Conservation (phyloP, 306 rosid species). For the Ochetophila trinervis region DNA sequence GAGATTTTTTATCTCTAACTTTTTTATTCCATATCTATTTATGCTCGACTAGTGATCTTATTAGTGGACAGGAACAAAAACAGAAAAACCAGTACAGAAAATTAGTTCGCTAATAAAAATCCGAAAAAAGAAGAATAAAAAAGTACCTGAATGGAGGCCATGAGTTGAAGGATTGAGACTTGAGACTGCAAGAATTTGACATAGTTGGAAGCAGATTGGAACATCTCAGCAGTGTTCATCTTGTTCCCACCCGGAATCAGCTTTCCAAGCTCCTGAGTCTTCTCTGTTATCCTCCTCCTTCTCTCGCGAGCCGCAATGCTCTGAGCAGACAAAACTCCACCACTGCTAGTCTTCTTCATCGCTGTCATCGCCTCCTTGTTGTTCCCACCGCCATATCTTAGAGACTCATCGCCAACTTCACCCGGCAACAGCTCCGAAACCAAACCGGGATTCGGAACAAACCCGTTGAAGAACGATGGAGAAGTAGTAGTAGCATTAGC, state of each 20-base stretch:
- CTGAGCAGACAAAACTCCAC: slow-evolving; percentile 40
- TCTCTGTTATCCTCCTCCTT: slow-evolving; percentile 74
- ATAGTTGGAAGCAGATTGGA: slow-evolving; percentile 63
- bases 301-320: slow-evolving; percentile 77
- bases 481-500: neutral
- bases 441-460: slow-evolving; percentile 4
- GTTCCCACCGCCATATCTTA: neutral
- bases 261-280: slow-evolving; percentile 75
- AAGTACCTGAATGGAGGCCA: slow-evolving; percentile 23
- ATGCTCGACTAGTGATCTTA: neutral
- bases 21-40: too few relatives aligned
- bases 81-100: neutral
- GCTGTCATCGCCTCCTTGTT: neutral
- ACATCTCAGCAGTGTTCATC: slow-evolving; percentile 94
- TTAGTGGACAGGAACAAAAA: neutral
- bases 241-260: slow-evolving; percentile 68
- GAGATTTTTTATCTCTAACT: too few relatives aligned
- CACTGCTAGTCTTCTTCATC: neutral
- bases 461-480: slow-evolving; percentile 4
- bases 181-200: slow-evolving; percentile 77
- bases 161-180: slow-evolving; percentile 48
- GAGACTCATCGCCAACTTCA: neutral
- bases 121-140: neutral
- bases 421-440: neutral
- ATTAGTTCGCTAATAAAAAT: neutral